These are phyloP conservation scores for Cetradonia linearis DNA, from an alignment of 495 filamentous ascomycete species.

Conservation along the genomic window DNA sequence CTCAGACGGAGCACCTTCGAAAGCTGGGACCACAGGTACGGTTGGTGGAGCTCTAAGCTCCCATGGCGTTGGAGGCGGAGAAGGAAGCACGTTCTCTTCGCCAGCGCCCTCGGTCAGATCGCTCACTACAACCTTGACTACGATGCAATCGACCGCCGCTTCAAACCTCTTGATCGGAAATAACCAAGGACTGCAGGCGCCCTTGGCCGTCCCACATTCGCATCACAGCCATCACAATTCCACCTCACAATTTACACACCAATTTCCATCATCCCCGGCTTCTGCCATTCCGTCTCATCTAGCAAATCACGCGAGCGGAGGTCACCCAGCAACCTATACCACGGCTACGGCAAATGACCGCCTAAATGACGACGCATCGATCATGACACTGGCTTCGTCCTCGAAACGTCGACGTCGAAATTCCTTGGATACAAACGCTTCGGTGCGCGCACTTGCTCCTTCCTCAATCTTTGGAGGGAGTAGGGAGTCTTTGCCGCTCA, in stretches of 20 bases:
- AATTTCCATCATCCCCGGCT: conserved; percentile 67
- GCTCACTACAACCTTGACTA: conserved; percentile 88
- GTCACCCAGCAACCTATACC: conserved; percentile 72
- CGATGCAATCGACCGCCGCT: conserved; percentile 77
- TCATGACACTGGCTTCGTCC: conserved; percentile 91
- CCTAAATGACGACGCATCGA: conserved; percentile 88
- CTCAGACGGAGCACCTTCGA: conserved; percentile 67
- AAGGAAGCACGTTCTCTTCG: conserved; percentile 82
- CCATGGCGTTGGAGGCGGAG: conserved; percentile 49
- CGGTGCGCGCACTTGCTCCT: conserved; percentile 81
- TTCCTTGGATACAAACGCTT: conserved; percentile 92
- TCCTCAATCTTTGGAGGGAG: conserved; percentile 88
- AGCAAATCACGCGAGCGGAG: conserved; percentile 36
- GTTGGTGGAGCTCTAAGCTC: conserved; percentile 54
- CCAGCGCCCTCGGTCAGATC: conserved; percentile 86
- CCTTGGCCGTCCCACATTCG: conserved; percentile 36
- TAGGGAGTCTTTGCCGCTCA: conserved; percentile 76
- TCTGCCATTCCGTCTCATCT: conserved; percentile 78
- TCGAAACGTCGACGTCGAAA: conserved; percentile 81
- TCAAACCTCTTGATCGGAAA: conserved; percentile 47
- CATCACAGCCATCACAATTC: conserved; percentile 15
- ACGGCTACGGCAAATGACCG: conserved; percentile 86
- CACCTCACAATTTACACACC: conserved; percentile 70
- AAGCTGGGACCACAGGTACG: conserved; percentile 64
- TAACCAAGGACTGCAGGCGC: conserved; percentile 27